phyloP scores from a whole-genome alignment of 2,329 filamentous ascomycete genomes.

The Stagonosporopsis chrysanthemi region DNA sequence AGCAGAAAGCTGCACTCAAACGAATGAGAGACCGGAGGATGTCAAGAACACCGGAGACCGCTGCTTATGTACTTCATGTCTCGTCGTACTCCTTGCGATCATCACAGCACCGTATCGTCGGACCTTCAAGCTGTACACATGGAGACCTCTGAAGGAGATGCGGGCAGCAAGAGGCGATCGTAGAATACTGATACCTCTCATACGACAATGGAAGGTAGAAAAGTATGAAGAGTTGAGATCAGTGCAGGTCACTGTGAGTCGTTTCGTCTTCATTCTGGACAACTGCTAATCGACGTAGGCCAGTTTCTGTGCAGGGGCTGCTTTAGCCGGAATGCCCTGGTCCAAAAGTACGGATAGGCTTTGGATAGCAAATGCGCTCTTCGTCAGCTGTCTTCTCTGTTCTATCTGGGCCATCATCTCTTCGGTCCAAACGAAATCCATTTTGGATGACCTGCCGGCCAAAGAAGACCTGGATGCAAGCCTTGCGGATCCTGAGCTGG shows the following conservation, averaged over 20 bases:
- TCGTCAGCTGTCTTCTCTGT: slow-evolving; percentile 35
- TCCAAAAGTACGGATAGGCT: slow-evolving; percentile 21
- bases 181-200: slow-evolving; percentile 23
- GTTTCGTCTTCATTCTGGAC: background rate
- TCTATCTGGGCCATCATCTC: slow-evolving; percentile 42
- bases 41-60: background rate
- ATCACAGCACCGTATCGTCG: slow-evolving; percentile 39
- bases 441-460: slow-evolving; percentile 38
- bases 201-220: slow-evolving; percentile 36
- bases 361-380: slow-evolving; percentile 36
- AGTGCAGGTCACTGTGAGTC: slow-evolving; percentile 36
- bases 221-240: slow-evolving; percentile 40
- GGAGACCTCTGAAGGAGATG: slow-evolving; percentile 36
- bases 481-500: slow-evolving; percentile 31
- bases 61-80: slow-evolving; percentile 4
- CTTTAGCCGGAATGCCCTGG: slow-evolving; percentile 33
- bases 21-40: background rate
- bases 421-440: slow-evolving; percentile 37
- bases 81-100: slow-evolving; percentile 16
- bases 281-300: slow-evolving; percentile 24
- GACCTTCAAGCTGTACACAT: slow-evolving; percentile 43
- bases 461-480: slow-evolving; percentile 25
- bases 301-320: slow-evolving; percentile 40
- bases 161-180: slow-evolving; percentile 29
- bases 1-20: background rate